A percentile compares a stretch with the other conserved stretches of the same genome.
These are phyloP conservation scores for Tulasnella calospora DNA, from an alignment of 768 basidiomycete species.

Conservation along the genomic window DNA sequence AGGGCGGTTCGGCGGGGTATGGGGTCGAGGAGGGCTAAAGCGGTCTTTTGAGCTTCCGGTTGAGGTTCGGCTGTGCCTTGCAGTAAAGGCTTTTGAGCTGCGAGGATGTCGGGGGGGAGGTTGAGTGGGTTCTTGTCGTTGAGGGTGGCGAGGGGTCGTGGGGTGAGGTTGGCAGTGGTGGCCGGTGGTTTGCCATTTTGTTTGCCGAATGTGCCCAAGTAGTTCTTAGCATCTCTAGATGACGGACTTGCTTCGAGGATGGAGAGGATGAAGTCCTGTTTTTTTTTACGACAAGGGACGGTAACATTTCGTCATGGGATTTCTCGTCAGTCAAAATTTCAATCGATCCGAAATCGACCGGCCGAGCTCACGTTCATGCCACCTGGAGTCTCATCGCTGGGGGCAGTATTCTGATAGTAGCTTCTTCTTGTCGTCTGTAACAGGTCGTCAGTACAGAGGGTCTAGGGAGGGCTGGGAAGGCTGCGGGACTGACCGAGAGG, in stretches of 20 bases:
- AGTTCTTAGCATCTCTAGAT: conserved; percentile 80
- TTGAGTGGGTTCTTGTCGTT: conserved; percentile 35
- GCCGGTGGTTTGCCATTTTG: conserved; percentile 29
- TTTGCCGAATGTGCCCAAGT: conserved; percentile 77
- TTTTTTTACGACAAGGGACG: neutral
- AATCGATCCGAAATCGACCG: neutral
- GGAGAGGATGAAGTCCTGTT: conserved; percentile 91
- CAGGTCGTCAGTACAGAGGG: neutral
- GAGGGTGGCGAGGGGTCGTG: conserved; percentile 30
- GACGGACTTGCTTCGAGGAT: conserved; percentile 92
- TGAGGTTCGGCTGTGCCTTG: conserved; percentile 44
- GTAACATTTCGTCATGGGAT: neutral
- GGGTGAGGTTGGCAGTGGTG: conserved; percentile 28
- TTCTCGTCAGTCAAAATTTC: neutral
- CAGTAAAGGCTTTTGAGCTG: conserved; percentile 37
- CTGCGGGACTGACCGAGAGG: neutral
- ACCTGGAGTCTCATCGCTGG: neutral
- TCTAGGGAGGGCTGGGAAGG: neutral
- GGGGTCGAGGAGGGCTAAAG: conserved; percentile 73
- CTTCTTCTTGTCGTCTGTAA: neutral
- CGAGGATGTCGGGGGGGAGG: conserved; percentile 32
- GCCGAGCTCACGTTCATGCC: neutral
- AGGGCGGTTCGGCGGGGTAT: conserved; percentile 81
- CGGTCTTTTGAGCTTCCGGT: conserved; percentile 41
- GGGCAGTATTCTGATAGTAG: neutral